Percentiles rank a stretch among this genome's conserved stretches.
phyloP scores from a whole-genome alignment of 176 grass and related monocot genomes.

The Ampelocalamus luodianensis region DNA sequence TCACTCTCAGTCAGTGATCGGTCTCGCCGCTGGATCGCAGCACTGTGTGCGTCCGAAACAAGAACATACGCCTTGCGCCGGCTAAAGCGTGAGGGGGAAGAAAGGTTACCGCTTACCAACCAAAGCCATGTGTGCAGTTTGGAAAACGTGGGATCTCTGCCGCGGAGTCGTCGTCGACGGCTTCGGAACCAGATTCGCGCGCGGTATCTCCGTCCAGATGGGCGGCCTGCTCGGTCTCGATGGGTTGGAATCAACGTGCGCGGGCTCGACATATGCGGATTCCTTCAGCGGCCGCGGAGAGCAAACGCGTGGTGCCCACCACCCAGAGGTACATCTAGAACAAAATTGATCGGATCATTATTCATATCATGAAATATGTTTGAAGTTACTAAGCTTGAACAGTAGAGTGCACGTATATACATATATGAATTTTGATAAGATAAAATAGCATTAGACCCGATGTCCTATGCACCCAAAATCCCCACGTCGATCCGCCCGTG shows the following conservation, averaged over 20 bases:
- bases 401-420: too few relatives aligned
- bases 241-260: not conserved
- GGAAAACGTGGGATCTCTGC: not conserved
- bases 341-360: too few relatives aligned
- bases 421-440: too few relatives aligned
- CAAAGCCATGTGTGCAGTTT: not conserved
- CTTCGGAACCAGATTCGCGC: not conserved
- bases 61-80: not conserved
- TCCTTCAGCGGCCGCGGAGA: not conserved
- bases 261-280: not conserved
- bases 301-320: not conserved
- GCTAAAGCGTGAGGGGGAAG: not conserved
- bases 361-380: too few relatives aligned
- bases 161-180: constrained; percentile 4
- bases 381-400: too few relatives aligned
- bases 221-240: not conserved
- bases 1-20: constrained; percentile 2
- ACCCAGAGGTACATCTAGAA: too few relatives aligned
- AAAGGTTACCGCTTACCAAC: not conserved
- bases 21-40: not conserved
- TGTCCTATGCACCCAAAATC: too few relatives aligned
- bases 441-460: too few relatives aligned
- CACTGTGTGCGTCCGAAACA: not conserved
- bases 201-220: not conserved
- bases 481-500: too few relatives aligned